Conservation (phyloP, 2,329 filamentous ascomycete genomes). For the Purpureocillium takamizusanense region DNA sequence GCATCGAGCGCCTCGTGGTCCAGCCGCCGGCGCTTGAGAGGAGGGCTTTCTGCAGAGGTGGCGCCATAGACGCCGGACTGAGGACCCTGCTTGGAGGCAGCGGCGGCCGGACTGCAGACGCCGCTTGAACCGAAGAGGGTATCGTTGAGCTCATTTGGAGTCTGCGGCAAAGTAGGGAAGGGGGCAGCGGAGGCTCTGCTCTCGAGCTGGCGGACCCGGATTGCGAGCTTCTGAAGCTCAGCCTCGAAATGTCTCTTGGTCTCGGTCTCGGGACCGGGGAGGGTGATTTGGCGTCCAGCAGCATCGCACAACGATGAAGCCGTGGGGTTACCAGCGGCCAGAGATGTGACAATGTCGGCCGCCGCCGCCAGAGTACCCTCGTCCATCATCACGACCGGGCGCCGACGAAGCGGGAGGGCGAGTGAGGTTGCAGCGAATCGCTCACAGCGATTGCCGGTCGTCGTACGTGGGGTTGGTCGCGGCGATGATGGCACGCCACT, state of each 20-base stretch:
- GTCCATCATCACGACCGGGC: conserved; percentile 36
- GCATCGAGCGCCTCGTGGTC: conserved; percentile 78
- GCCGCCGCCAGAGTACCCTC: conserved; percentile 44
- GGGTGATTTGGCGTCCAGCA: conserved; percentile 44
- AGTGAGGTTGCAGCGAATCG: too few species aligned
- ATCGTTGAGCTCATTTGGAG: conserved; percentile 64
- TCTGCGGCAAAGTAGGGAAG: conserved; percentile 61
- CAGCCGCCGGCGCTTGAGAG: conserved; percentile 37
- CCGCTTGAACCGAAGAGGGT: conserved; percentile 54
- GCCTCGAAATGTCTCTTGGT: conserved; percentile 73
- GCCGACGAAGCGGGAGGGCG: too few species aligned
- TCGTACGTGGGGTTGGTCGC: too few species aligned
- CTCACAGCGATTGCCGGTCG: too few species aligned
- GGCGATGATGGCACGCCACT: too few species aligned
- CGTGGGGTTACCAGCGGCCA: too few species aligned
- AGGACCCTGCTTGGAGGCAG: conserved; percentile 22
- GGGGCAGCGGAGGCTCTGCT: conserved; percentile 57
- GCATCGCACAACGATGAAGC: conserved; percentile 28
- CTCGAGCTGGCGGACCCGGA: conserved; percentile 76
- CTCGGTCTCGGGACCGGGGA: conserved; percentile 67
- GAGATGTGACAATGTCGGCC: conserved; percentile 41
- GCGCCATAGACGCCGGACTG: conserved; percentile 29
- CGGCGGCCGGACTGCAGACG: conserved; percentile 34
- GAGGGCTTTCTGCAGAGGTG: conserved; percentile 26
- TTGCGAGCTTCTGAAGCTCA: conserved; percentile 70